Conservation (phyloP, 441 rosid genomes). For the Populus hybrid region DNA sequence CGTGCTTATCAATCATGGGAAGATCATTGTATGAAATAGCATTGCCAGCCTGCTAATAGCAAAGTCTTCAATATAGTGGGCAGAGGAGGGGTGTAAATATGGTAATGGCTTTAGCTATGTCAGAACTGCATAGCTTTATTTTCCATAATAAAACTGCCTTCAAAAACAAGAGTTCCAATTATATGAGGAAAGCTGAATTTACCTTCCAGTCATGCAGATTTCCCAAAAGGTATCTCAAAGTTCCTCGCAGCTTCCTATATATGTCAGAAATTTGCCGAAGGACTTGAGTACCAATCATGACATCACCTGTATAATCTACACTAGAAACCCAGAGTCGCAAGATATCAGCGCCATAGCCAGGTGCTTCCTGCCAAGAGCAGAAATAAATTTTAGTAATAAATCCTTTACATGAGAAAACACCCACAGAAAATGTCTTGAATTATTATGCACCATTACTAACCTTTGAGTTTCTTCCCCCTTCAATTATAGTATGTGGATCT, state of each 20-base stretch:
- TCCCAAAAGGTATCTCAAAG: conserved; percentile 84
- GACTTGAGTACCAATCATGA: conserved; percentile 80
- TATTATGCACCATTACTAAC: conserved; percentile 33
- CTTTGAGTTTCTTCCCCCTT: conserved; percentile 86
- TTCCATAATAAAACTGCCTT: conserved; percentile 3
- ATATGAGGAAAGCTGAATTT: conserved; percentile 26
- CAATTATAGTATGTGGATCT: conserved; percentile 77
- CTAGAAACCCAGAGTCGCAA: conserved; percentile 99
- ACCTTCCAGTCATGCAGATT: conserved; percentile 98
- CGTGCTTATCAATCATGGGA: conserved; percentile 89
- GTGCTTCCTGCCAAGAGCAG: conserved; percentile 69
- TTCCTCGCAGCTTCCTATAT: conserved; percentile 93
- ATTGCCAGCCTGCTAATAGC: conserved; percentile 60
- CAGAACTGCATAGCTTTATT: background rate
- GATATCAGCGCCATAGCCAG: conserved; percentile 96
- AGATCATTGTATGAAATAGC: conserved; percentile 71
- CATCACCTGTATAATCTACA: conserved; percentile 94
- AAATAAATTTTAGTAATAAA: conserved; percentile 11
- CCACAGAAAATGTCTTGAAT: conserved; percentile 8
- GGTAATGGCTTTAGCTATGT: background rate
- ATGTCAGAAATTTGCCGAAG: conserved; percentile 95
- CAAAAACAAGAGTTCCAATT: conserved; percentile 1
- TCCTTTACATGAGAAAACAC: conserved; percentile 8
- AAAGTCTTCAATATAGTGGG: conserved; percentile 10
- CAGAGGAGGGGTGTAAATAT: background rate